phyloP scores from a whole-genome alignment of 2,329 filamentous ascomycete species.

The Colletotrichum godetiae region DNA sequence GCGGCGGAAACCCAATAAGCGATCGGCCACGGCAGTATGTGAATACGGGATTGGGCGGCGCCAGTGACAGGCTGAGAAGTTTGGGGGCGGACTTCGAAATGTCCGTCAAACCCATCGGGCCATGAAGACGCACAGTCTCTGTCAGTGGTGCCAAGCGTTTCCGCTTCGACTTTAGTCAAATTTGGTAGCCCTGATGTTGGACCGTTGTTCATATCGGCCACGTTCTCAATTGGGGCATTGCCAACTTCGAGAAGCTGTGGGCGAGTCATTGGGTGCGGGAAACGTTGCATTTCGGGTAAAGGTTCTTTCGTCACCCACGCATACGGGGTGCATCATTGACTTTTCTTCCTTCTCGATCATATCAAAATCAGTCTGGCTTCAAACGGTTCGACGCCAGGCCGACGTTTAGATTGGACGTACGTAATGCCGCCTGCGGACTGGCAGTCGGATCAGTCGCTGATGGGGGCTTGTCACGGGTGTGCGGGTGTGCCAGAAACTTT shows the following conservation, averaged over 20 bases:
- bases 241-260: conserved; percentile 25
- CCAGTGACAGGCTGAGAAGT: neutral
- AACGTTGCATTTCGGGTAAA: conserved; percentile 22
- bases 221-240: conserved; percentile 19
- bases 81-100: neutral
- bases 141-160: conserved; percentile 6
- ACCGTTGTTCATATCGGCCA: conserved; percentile 3
- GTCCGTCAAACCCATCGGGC: neutral
- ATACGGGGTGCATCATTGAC: conserved; percentile 2
- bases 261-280: conserved; percentile 21
- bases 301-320: conserved; percentile 3
- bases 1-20: neutral
- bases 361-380: neutral
- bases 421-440: conserved; percentile 15
- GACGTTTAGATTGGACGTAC: conserved; percentile 25
- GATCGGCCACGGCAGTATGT: neutral
- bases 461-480: conserved; percentile 8
- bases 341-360: neutral
- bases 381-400: conserved; percentile 16
- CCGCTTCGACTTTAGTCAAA: neutral
- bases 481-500: neutral
- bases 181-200: neutral
- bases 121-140: conserved; percentile 9
- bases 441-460: conserved; percentile 17
- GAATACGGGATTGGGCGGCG: neutral